Base-by-base conservation (phyloP, 495 filamentous ascomycete genomes). In the Sordaria brevicollis region DNA sequence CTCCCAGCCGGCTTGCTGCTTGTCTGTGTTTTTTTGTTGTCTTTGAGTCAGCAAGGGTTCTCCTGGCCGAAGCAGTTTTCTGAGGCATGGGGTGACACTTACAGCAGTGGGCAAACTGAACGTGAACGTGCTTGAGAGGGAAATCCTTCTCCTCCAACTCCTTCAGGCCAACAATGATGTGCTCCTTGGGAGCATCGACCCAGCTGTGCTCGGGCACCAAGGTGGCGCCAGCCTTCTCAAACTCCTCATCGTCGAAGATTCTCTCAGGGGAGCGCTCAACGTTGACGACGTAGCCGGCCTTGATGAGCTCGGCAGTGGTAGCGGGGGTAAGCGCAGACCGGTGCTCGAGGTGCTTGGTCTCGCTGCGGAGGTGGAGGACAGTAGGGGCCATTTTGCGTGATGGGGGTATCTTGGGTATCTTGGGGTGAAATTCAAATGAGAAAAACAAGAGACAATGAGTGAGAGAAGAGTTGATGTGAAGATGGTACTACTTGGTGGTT, bases 81-180 rank as follows among this genome's bases (percentile, higher is more conserved):
- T n/a, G n/a, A n/a, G 17, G 39, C 29, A 15, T 36, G 9, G 31
- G 49, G 65, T 10, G 6, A 65, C 35, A 74, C 76, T 21, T 73
- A 79, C 78, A 79, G 76, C 77, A 79, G 67, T 89, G 88, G 43
- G 89, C 92, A 74, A 97, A 97, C 72, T 93, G 91, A 71, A 99
- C 87, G 79, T 94, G 91, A 15, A 88, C 87, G 75, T 98, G 93
- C 82, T 90, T 89, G 66, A 97, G 88, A 38, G 94, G 93, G 76
- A 93, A 93, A 36, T 89, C 88, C 74, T 96, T 91, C 76, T 96
- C 93, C 7, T 92, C 92, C 17, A 97, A 85, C 83, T 97, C 95
- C 86, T 99, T 99, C 65, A 99, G 85, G 39, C 95, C 94, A 71
- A 97, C 85, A 74, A 96, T 92, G 75, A 93, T 92, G 75, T 94